Base-by-base conservation (phyloP, 2,329 filamentous ascomycete species). In the Diaporthe velutina region DNA sequence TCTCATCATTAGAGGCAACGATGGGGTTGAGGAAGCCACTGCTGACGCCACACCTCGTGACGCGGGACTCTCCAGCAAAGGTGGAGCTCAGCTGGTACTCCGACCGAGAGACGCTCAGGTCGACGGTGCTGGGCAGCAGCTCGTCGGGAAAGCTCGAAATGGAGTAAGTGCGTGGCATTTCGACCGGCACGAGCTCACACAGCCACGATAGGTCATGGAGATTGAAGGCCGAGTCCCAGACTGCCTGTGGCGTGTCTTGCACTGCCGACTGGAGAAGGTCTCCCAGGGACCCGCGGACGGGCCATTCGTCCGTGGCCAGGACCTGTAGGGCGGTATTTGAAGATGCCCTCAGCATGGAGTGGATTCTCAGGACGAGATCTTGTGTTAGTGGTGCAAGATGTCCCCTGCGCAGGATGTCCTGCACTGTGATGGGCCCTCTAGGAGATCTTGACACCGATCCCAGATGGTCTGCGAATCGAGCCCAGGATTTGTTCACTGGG, bases 11-110 rank as follows among this genome's bases (percentile, higher is more conserved):
- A 19, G 81, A 82, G 3, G 80, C 78, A 1, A 86, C 80, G n/a
- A 80, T 80, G 0, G 88, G 88, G 71, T 90, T 90, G n/a, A 90
- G 82, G 77, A 89, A 90, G 7, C 87, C 87, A 73, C 88, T 90
- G 22, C 86, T 86, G 0, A 90, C 87, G 13, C 88, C 88, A 8
- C 85, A 83, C 2, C 87, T 83, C 1, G 78, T 77, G 22, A 84
- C 71, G 0, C 81, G 77, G 0, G 80, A 76, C 2, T 79, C 77
- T 2, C 82, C 82, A 0, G 84, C 79, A 71, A 87, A 86, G 0
- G 83, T 85, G 0, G 84, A 80, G 61, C 84, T 87, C 0, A 89
- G 80, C 25, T 87, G 84, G 78, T 88, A 89, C 64, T 89, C 87
- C 0, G 88, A 86, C 1, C 88, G 84, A 1, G 88, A 89, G 40